Evolutionary conservation across 2,329 filamentous ascomycete genomes (phyloP).

Genomic region (Xylariales sp.): DNA sequence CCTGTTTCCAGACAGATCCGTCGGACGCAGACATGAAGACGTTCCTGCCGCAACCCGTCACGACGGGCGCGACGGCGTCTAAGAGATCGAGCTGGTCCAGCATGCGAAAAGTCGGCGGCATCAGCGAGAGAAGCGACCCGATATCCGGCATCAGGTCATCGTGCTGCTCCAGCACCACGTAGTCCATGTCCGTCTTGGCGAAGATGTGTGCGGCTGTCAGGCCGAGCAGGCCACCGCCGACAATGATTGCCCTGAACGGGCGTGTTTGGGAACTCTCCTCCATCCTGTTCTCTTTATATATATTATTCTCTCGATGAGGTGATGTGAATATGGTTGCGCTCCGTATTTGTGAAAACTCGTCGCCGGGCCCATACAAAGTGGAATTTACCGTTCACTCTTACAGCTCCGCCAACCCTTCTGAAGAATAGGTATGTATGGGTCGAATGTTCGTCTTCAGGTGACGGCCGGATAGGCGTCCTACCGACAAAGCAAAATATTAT

Average conservation of each 20-base stretch:
- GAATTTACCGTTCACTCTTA: background rate
- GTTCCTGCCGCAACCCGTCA: constrained; percentile 23
- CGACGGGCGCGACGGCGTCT: constrained; percentile 28
- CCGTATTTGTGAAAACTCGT: no score
- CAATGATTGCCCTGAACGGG: constrained; percentile 46
- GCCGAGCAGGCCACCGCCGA: constrained; percentile 46
- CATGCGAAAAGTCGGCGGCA: constrained; percentile 46
- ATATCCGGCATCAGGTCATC: constrained; percentile 38
- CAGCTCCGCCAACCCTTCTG: no score
- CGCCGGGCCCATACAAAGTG: background rate
- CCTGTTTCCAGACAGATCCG: constrained; percentile 19
- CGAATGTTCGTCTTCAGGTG: background rate
- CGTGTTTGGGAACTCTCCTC: constrained; percentile 8
- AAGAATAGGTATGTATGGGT: no score
- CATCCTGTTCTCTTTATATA: background rate
- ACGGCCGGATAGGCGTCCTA: no score
- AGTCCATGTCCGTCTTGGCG: constrained; percentile 46
- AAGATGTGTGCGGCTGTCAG: constrained; percentile 47
- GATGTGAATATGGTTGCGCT: background rate
- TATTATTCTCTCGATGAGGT: background rate
- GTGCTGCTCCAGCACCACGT: constrained; percentile 46
- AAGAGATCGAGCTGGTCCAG: constrained; percentile 46
- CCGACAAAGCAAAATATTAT: background rate
- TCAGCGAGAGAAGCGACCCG: constrained; percentile 43
- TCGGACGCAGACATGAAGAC: constrained; percentile 38